Conservation (phyloP, 1,284 basidiomycete genomes). For the Mycena citricolor region DNA sequence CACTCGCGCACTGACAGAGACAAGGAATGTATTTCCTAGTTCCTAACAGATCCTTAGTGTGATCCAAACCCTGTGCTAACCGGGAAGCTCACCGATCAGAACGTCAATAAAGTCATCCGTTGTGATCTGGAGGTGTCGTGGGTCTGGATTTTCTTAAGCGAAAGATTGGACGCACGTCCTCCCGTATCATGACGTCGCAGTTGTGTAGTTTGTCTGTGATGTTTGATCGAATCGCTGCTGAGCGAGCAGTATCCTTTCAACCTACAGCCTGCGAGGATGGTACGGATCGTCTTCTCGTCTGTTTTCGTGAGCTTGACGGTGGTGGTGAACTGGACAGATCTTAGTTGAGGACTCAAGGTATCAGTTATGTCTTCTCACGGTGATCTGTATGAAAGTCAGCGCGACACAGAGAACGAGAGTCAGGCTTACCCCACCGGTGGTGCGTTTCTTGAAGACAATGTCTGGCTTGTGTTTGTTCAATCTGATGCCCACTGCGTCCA, state of each 20-base stretch:
- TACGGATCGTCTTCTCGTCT: conserved; percentile 92
- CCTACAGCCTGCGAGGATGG: conserved; percentile 84
- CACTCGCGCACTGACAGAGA: conserved; percentile 52
- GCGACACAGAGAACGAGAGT: background rate
- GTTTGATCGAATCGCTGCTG: no score
- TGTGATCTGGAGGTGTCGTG: conserved; percentile 71
- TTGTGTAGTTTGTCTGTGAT: conserved; percentile 82
- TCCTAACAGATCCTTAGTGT: conserved; percentile 49
- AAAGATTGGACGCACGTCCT: conserved; percentile 67
- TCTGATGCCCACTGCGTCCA: conserved; percentile 96
- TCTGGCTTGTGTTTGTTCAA: conserved; percentile 90
- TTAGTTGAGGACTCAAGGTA: conserved; percentile 2
- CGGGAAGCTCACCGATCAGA: conserved; percentile 61
- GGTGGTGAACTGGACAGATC: conserved; percentile 64
- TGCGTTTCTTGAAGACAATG: conserved; percentile 82
- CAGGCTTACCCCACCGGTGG: conserved; percentile 86
- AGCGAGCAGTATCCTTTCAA: no score
- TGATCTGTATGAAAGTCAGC: conserved; percentile 41
- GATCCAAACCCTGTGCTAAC: conserved; percentile 4
- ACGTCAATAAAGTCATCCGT: conserved; percentile 98
- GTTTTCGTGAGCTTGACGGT: conserved; percentile 94
- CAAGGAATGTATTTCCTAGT: conserved; percentile 96
- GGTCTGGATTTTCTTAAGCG: conserved; percentile 5
- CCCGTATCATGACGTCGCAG: conserved; percentile 95
- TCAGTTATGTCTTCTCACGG: conserved; percentile 37